Conservation (phyloP, 176 grass and related monocot species). For the Cymbopogon citratus region DNA sequence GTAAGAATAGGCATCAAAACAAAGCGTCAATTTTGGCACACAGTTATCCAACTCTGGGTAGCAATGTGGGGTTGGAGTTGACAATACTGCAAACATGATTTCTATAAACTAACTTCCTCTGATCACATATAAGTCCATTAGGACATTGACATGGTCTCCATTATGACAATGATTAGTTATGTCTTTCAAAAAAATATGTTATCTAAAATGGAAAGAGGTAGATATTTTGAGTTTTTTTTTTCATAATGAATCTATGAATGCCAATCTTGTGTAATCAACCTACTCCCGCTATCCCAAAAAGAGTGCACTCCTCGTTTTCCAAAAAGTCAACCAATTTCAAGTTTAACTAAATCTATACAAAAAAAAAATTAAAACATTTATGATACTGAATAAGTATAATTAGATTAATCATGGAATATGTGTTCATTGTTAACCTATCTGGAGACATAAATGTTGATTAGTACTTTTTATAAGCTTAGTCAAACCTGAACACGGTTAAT, state of each 20-base stretch:
- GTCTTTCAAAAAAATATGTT: background rate
- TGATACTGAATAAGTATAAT: too few relatives aligned
- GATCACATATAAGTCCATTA: background rate
- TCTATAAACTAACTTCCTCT: background rate
- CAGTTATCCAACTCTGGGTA: background rate
- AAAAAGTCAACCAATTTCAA: too few relatives aligned
- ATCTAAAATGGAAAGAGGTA: background rate
- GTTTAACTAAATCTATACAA: too few relatives aligned
- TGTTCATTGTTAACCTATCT: too few relatives aligned
- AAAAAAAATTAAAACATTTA: too few relatives aligned
- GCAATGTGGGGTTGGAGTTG: background rate
- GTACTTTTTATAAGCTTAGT: too few relatives aligned
- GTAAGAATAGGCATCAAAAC: constrained; percentile 3
- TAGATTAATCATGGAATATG: too few relatives aligned
- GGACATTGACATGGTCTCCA: background rate
- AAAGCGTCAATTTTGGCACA: background rate
- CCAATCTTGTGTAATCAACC: background rate
- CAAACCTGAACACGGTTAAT: too few relatives aligned
- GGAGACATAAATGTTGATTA: too few relatives aligned
- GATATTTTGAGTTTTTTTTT: background rate
- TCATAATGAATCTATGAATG: background rate
- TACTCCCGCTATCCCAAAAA: background rate
- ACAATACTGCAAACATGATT: constrained; percentile 15
- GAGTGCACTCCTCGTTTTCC: background rate
- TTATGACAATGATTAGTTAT: background rate